Percentiles rank a stretch among this genome's conserved stretches.
These are phyloP conservation scores for Pyropia haitanensis DNA, from an alignment of 23 red algal genomes.

Conservation along the genomic window DNA sequence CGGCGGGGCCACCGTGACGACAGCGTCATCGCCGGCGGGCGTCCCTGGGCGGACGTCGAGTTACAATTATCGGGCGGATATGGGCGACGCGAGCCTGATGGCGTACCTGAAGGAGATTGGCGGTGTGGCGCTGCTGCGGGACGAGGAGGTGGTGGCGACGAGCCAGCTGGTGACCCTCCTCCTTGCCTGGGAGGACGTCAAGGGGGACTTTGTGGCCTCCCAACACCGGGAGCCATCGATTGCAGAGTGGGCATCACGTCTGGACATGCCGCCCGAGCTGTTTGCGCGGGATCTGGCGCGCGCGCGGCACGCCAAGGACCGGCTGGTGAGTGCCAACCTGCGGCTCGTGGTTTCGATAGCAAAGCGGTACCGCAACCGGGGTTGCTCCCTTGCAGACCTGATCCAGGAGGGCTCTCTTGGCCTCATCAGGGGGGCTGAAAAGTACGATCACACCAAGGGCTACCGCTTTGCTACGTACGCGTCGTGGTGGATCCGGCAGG, in stretches of 20 bases:
- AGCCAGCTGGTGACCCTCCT: conserved; percentile 40
- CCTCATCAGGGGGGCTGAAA: conserved; percentile 82
- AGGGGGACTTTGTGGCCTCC: no score
- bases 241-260: no score
- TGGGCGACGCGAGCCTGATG: conserved; percentile 27
- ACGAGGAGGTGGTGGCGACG: conserved; percentile 52
- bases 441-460: conserved; percentile 84
- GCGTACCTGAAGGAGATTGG: conserved; percentile 84
- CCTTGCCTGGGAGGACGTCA: conserved; percentile 32
- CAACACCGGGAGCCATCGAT: no score
- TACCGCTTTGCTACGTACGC: conserved; percentile 90
- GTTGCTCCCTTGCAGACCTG: conserved; percentile 46
- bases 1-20: no score
- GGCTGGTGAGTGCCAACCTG: conserved; percentile 78
- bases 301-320: conserved; percentile 49
- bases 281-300: conserved; percentile 34
- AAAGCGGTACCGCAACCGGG: conserved; percentile 60
- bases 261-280: conserved; percentile 1
- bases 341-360: conserved; percentile 91
- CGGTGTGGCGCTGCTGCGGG: conserved; percentile 34
- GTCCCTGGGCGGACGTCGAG: no score
- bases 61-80: no score
- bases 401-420: conserved; percentile 85
- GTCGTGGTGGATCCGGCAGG: conserved; percentile 90
- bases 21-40: no score